Percentiles rank a stretch among this genome's conserved stretches.
Evolutionary conservation across 345 rosid species (phyloP).

Genomic region (Lepidium didymum): DNA sequence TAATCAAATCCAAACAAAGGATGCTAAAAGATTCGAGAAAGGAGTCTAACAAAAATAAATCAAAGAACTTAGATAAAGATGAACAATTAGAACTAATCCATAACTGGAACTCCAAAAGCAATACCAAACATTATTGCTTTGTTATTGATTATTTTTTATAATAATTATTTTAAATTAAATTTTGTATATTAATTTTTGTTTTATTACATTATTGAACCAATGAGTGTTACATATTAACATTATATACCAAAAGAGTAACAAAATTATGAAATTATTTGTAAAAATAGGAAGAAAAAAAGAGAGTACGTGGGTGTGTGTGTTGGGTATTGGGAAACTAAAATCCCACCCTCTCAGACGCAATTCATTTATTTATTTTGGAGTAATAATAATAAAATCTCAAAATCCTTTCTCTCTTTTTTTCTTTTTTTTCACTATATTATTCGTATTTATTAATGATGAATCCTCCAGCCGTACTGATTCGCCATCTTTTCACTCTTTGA

Average conservation of each 20-base stretch:
- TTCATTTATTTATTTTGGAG: slow-evolving; percentile 24
- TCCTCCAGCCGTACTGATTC: slow-evolving; percentile 28
- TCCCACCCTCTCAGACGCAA: slow-evolving; percentile 60
- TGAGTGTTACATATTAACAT: too few species aligned
- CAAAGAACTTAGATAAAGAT: too few species aligned
- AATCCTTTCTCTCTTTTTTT: slow-evolving; percentile 12
- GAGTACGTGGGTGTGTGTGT: slow-evolving; percentile 27
- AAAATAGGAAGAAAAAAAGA: background rate
- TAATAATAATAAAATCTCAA: background rate
- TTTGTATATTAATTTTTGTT: too few species aligned
- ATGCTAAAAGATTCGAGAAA: too few species aligned
- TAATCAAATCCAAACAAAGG: too few species aligned
- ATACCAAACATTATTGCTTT: too few species aligned
- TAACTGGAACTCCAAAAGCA: too few species aligned
- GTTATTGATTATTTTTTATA: too few species aligned
- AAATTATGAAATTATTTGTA: background rate
- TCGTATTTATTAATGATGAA: slow-evolving; percentile 27
- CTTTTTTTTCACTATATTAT: slow-evolving; percentile 5
- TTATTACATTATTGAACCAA: too few species aligned
- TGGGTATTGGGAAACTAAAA: slow-evolving; percentile 72
- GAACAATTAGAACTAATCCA: too few species aligned
- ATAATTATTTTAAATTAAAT: too few species aligned
- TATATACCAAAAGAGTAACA: background rate
- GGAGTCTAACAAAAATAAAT: too few species aligned
- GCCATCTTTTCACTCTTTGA: slow-evolving; percentile 30